A percentile compares a stretch with the other conserved stretches of the same genome.
Evolutionary conservation across 768 basidiomycete species (phyloP).

Genomic region (Scleroderma bovista): DNA sequence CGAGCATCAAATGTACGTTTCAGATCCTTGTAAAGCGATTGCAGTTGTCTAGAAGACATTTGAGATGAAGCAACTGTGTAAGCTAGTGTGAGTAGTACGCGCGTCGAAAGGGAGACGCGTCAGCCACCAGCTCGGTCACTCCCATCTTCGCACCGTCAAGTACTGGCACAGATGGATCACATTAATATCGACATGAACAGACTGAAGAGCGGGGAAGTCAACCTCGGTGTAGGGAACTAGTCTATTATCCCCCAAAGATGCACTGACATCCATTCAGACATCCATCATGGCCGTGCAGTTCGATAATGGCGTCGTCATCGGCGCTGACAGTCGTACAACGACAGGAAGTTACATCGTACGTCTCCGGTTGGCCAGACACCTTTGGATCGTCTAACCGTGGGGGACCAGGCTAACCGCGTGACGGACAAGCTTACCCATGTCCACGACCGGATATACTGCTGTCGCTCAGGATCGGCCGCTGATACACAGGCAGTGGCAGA

Average conservation of each 20-base stretch:
- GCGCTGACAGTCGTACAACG: constrained; percentile 96
- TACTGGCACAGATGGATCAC: constrained; percentile 47
- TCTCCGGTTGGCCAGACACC: not conserved
- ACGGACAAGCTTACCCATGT: constrained; percentile 97
- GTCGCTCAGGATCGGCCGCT: constrained; percentile 95
- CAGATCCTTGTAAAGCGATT: constrained; percentile 59
- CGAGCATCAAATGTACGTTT: constrained; percentile 59
- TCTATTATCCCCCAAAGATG: not conserved
- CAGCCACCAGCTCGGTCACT: constrained; percentile 32
- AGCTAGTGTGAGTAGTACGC: constrained; percentile 15
- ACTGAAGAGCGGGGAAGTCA: constrained; percentile 93
- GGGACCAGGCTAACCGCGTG: constrained; percentile 86
- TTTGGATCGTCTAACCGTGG: not conserved
- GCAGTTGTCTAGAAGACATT: constrained; percentile 54
- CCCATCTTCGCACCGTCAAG: constrained; percentile 17
- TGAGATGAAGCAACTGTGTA: not conserved
- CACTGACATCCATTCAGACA: constrained; percentile 49
- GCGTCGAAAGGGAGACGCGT: constrained; percentile 45
- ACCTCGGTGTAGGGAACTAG: constrained; percentile 77
- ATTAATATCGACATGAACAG: constrained; percentile 74
- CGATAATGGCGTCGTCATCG: constrained; percentile 89
- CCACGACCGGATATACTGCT: constrained; percentile 98
- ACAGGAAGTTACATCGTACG: constrained; percentile 93
- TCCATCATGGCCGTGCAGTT: constrained; percentile 99
- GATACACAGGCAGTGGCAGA: constrained; percentile 98